Evolutionary conservation across 2,329 filamentous ascomycete species (phyloP), one percentile per base, ranked within the genome.

Genomic region (Zymoseptoria pseudotritici): DNA sequence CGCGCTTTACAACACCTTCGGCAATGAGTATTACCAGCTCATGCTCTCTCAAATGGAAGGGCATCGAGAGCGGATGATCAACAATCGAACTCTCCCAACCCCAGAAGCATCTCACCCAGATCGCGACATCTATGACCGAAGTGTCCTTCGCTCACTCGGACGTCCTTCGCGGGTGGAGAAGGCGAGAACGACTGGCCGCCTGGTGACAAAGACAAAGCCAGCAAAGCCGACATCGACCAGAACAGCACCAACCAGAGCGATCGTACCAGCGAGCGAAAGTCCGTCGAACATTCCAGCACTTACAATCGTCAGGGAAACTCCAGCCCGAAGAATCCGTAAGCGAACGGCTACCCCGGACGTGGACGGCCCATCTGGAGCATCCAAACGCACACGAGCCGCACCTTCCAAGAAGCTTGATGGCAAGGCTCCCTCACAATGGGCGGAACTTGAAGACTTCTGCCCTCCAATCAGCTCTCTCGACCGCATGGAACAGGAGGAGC

Each of bases 361-460:
- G 29, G 46, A 51, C 6, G 31, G 58, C 6, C 56, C 52, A 29
- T 58, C 36, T 36, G 50, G 56, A 17, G 57, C 54, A n/a, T 58
- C 61, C 17, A 66, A 68, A 26, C 65, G 63, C 31, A 67, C 65
- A 31, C 69, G 69, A 46, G 65, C 67, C 21, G 63, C 67, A 21
- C 67, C 69, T 2, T 61, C 65, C 36, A 71, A 71, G 63, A 64
- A 66, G 57, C 61, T 66, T 11, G 63, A 67, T 42, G 65, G 65
- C 49, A 65, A 65, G 19, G 63, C 66, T 42, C 64, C 61, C 50
- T 57, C 65, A 36, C 58, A 63, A 21, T 72, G 70, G 70, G 55
- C 53, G 4, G 59, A 67, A 17, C 61, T 72, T 4, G 58, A 63
- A 9, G 69, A 72, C 58, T 70, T 63, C 57, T 62, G 63, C 19